Percentiles rank a stretch among this genome's conserved stretches.
Evolutionary conservation across 805 yeast species (phyloP).

Genomic region (Pichia deserticola): DNA sequence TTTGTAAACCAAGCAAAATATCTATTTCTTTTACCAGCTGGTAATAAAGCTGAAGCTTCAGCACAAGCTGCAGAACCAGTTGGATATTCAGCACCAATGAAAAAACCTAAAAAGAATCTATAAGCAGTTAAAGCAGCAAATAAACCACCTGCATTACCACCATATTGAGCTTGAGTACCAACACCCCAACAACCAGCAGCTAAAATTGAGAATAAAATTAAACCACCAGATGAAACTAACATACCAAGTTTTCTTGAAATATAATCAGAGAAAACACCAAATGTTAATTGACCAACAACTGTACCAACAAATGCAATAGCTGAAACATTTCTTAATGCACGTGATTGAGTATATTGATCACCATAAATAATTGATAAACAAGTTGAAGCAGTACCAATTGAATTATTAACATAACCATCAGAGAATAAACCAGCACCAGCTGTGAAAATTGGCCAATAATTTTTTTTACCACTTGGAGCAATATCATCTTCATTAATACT

Average conservation of each 20-base stretch:
- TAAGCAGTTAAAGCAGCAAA: slow-evolving; percentile 77
- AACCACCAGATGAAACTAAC: slow-evolving; percentile 67
- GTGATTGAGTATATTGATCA: slow-evolving; percentile 47
- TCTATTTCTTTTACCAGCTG: slow-evolving; percentile 80
- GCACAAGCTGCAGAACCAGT: slow-evolving; percentile 91
- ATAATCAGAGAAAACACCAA: slow-evolving; percentile 78
- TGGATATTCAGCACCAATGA: slow-evolving; percentile 94
- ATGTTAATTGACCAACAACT: slow-evolving; percentile 74
- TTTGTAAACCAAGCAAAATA: slow-evolving; percentile 88
- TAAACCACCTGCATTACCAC: slow-evolving; percentile 62
- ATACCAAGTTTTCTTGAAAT: slow-evolving; percentile 77
- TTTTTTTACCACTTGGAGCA: slow-evolving; percentile 18
- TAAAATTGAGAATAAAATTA: slow-evolving; percentile 71
- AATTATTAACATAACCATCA: slow-evolving; percentile 88
- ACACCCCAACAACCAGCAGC: slow-evolving; percentile 87
- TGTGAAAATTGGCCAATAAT: slow-evolving; percentile 60
- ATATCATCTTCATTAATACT: slow-evolving; percentile 21
- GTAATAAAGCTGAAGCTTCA: slow-evolving; percentile 74
- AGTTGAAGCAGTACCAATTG: slow-evolving; percentile 70
- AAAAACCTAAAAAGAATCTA: slow-evolving; percentile 82
- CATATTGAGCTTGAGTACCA: slow-evolving; percentile 28
- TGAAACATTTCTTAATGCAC: slow-evolving; percentile 72
- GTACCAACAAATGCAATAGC: slow-evolving; percentile 91
- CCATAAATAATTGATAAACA: slow-evolving; percentile 65
- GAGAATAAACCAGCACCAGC: slow-evolving; percentile 92